phyloP scores from a whole-genome alignment of 1,284 basidiomycete genomes.

The Sphagnurus paluster region DNA sequence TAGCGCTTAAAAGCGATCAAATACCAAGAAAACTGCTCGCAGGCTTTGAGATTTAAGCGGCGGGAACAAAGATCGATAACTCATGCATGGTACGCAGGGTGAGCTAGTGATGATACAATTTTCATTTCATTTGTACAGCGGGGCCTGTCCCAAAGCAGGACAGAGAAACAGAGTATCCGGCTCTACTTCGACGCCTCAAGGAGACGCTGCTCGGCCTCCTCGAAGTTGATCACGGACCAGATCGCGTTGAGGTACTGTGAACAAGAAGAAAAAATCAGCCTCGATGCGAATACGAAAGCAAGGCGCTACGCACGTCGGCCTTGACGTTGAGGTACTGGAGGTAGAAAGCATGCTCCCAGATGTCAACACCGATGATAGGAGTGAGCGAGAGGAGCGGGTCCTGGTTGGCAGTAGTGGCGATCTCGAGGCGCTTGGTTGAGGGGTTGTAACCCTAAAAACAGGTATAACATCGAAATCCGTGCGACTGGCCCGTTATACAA shows the following conservation, averaged over 20 bases:
- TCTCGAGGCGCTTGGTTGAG: slow-evolving; percentile 76
- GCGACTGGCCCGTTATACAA: not conserved
- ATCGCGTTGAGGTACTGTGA: slow-evolving; percentile 87
- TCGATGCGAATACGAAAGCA: not conserved
- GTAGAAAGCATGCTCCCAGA: slow-evolving; percentile 94
- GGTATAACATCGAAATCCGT: not conserved
- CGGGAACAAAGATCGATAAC: no score
- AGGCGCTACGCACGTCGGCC: slow-evolving; percentile 66
- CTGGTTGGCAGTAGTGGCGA: slow-evolving; percentile 94
- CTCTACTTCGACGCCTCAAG: slow-evolving; percentile 44
- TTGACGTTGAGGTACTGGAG: slow-evolving; percentile 92
- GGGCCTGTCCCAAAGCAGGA: no score
- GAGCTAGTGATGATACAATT: no score
- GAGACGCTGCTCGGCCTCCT: slow-evolving; percentile 82
- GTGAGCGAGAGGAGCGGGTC: slow-evolving; percentile 89
- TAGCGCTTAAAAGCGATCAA: no score
- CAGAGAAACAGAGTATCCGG: not conserved
- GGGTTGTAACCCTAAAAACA: slow-evolving; percentile 67
- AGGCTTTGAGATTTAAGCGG: no score
- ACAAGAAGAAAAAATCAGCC: slow-evolving; percentile 3
- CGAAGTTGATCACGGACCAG: slow-evolving; percentile 93
- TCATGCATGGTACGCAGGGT: no score
- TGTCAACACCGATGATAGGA: slow-evolving; percentile 94
- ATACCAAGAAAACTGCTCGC: no score
- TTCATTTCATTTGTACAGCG: no score